Percentiles rank a stretch among this genome's conserved stretches.
Evolutionary conservation across 495 filamentous ascomycete genomes (phyloP).

Genomic region (Hapsidospora chrysogenum): DNA sequence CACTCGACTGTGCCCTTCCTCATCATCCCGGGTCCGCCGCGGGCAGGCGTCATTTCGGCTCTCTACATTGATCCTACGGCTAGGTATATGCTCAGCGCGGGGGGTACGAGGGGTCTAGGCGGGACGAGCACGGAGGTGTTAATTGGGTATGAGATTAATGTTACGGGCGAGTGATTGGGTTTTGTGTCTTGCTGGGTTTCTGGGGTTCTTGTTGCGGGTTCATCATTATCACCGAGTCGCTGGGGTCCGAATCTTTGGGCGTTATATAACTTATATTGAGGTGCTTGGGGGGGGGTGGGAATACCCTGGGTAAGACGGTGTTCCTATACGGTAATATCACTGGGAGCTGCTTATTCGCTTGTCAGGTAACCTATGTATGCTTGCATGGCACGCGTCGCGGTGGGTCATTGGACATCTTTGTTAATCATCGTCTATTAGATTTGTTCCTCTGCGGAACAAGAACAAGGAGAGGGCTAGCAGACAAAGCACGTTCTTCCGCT

Average conservation of each 20-base stretch:
- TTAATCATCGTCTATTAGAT: too few species aligned
- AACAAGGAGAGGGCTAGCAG: too few species aligned
- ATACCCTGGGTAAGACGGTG: not conserved
- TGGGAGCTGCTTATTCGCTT: not conserved
- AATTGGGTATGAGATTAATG: constrained; percentile 75
- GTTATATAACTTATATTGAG: too few species aligned
- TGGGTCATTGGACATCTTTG: too few species aligned
- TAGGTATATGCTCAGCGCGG: constrained; percentile 76
- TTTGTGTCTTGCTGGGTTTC: not conserved
- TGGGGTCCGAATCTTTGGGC: too few species aligned
- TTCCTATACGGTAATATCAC: not conserved
- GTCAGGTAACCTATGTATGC: too few species aligned
- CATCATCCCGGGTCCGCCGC: constrained; percentile 79
- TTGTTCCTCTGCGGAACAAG: too few species aligned
- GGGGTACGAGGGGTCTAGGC: constrained; percentile 90
- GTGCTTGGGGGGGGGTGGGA: too few species aligned
- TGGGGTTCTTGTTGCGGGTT: not conserved
- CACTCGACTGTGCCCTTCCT: constrained; percentile 81
- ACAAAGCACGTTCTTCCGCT: too few species aligned
- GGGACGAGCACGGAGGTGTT: constrained; percentile 81
- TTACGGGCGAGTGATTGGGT: not conserved
- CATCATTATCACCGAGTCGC: too few species aligned
- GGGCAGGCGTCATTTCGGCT: constrained; percentile 73
- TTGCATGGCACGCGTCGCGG: too few species aligned
- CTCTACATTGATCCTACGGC: constrained; percentile 78